These are phyloP conservation scores for Croton setiger DNA, from an alignment of 441 rosid species.

Conservation along the genomic window DNA sequence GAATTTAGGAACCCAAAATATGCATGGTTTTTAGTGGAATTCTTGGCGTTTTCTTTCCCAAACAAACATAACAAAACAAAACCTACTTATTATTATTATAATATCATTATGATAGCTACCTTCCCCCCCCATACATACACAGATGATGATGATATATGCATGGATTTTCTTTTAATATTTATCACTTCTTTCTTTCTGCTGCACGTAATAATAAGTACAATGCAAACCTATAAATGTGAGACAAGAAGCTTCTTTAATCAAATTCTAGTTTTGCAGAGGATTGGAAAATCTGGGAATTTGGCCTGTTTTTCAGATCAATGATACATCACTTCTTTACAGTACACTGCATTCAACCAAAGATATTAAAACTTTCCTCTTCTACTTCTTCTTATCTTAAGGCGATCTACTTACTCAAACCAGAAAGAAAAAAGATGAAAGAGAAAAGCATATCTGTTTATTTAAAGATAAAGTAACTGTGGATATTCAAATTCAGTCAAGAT, in stretches of 20 bases:
- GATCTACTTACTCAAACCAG: no score
- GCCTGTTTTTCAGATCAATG: not conserved
- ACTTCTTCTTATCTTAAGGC: not conserved
- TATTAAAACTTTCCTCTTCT: no score
- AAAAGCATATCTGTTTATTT: no score
- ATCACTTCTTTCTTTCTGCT: not conserved
- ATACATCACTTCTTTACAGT: not conserved
- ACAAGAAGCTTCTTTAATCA: conserved; percentile 22
- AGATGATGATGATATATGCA: not conserved
- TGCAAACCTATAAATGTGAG: conserved; percentile 13
- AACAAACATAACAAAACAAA: conserved; percentile 1
- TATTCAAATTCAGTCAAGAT: no score
- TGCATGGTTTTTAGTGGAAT: conserved; percentile 45
- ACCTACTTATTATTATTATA: conserved; percentile 20
- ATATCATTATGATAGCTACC: conserved; percentile 19
- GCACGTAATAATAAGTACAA: not conserved
- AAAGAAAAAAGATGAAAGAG: no score
- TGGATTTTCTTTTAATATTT: not conserved
- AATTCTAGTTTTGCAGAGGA: conserved; percentile 15
- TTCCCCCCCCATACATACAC: not conserved
- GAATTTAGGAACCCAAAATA: conserved; percentile 12
- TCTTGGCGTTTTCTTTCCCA: conserved; percentile 37
- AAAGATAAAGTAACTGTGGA: no score
- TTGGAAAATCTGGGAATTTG: not conserved
- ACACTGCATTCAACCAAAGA: not conserved